Conservation (phyloP, 768 basidiomycete genomes). For the Russula ochroleuca region DNA sequence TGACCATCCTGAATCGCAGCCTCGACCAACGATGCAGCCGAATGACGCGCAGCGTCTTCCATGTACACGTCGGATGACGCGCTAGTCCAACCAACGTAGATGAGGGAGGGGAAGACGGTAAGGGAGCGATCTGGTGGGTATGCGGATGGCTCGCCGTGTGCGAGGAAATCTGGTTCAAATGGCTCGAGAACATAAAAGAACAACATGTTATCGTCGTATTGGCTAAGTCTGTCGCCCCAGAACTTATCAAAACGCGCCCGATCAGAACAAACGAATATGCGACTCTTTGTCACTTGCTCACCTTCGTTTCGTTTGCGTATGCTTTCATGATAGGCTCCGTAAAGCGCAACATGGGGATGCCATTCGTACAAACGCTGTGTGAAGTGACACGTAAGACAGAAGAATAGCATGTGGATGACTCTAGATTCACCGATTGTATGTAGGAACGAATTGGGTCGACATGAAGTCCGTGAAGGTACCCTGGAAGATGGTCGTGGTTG, state of each 20-base stretch:
- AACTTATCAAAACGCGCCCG: not conserved
- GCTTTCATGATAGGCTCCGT: constrained; percentile 4
- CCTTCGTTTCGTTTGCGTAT: constrained; percentile 7
- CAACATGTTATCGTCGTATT: not conserved
- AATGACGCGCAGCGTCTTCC: not conserved
- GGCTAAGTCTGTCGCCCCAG: not conserved
- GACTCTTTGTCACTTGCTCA: not conserved
- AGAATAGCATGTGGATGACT: not conserved
- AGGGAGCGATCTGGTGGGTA: constrained; percentile 25
- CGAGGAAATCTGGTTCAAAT: constrained; percentile 1
- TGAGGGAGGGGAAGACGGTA: not conserved
- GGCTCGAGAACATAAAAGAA: constrained; percentile 10
- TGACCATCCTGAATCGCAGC: constrained; percentile 44
- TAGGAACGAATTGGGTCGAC: constrained; percentile 34
- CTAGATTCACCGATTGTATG: constrained; percentile 25
- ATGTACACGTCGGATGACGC: constrained; percentile 36
- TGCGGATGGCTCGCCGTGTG: constrained; percentile 16
- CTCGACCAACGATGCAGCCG: constrained; percentile 34
- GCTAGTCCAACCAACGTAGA: constrained; percentile 42
- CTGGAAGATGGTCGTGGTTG: constrained; percentile 37
- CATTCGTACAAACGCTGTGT: constrained; percentile 18
- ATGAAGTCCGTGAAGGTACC: constrained; percentile 36
- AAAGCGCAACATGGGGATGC: constrained; percentile 5
- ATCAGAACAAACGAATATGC: not conserved
- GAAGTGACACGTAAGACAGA: not conserved